Conservation (phyloP, 345 rosid genomes). For the Corchorus capsularis region DNA sequence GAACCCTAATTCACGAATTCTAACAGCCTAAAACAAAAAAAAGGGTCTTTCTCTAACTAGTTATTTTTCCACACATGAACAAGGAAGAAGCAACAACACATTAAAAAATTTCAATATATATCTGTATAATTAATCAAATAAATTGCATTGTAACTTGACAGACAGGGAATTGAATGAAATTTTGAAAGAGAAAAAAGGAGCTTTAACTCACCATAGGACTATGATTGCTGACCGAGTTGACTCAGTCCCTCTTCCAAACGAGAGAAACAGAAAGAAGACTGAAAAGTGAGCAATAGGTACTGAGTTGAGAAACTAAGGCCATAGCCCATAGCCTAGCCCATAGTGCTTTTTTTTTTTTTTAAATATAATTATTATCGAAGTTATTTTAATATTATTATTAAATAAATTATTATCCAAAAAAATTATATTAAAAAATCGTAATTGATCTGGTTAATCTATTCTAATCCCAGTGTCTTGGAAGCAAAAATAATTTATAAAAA, state of each 20-base stretch:
- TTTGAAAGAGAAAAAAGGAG: neutral
- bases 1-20: slow-evolving; percentile 9
- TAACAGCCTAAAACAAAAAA: neutral
- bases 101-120: neutral
- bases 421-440: too few species aligned
- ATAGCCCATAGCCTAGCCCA: too few species aligned
- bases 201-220: slow-evolving; percentile 33
- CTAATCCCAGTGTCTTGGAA: too few species aligned
- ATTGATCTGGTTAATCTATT: too few species aligned
- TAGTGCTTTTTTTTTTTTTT: too few species aligned
- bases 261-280: neutral
- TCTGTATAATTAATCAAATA: slow-evolving; percentile 3
- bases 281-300: neutral
- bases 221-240: slow-evolving; percentile 17
- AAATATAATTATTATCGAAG: too few species aligned
- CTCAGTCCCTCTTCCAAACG: slow-evolving; percentile 16
- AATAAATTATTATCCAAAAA: too few species aligned
- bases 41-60: neutral
- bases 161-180: neutral
- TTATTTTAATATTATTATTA: too few species aligned
- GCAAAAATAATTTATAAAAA: slow-evolving; percentile 1
- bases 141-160: slow-evolving; percentile 8
- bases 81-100: neutral
- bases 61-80: neutral
- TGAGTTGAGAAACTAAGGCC: neutral